A percentile compares a stretch with the other conserved stretches of the same genome.
phyloP scores from a whole-genome alignment of 345 rosid genomes.

The Clarkia xantiana region DNA sequence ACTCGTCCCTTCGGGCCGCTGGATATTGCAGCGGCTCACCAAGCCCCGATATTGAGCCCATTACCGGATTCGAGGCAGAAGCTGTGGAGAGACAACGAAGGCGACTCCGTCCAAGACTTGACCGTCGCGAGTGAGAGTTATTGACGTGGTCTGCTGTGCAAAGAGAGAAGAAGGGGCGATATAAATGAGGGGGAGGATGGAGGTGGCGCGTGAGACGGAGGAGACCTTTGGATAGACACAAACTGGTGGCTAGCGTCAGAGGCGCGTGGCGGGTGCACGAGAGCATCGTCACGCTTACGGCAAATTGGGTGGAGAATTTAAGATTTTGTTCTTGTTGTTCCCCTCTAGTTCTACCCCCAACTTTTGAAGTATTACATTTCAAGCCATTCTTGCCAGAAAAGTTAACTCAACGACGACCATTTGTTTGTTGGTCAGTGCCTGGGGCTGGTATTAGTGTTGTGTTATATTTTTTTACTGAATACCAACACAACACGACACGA shows the following conservation, averaged over 20 bases:
- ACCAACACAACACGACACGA: too few species aligned
- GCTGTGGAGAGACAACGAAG: too few species aligned
- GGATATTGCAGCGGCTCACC: conserved; percentile 42
- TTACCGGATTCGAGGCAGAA: conserved; percentile 7
- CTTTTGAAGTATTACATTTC: too few species aligned
- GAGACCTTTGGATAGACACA: too few species aligned
- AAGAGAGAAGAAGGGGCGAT: not conserved
- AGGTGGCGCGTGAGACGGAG: not conserved
- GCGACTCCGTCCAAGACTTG: not conserved
- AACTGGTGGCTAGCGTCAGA: not conserved
- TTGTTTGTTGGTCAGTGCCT: too few species aligned
- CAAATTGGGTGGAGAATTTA: too few species aligned
- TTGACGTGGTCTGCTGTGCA: not conserved
- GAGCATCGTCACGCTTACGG: not conserved
- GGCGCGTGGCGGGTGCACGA: conserved; percentile 3
- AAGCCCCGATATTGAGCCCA: conserved; percentile 47
- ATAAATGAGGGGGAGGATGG: not conserved
- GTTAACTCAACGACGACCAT: too few species aligned
- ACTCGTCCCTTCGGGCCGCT: conserved; percentile 49
- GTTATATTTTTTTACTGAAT: too few species aligned
- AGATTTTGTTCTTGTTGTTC: too few species aligned
- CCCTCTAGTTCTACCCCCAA: too few species aligned
- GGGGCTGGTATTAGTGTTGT: too few species aligned
- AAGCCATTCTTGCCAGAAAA: too few species aligned
- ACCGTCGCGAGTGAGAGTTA: not conserved